phyloP scores from a whole-genome alignment of 345 rosid species.

The Trapa incisa region DNA sequence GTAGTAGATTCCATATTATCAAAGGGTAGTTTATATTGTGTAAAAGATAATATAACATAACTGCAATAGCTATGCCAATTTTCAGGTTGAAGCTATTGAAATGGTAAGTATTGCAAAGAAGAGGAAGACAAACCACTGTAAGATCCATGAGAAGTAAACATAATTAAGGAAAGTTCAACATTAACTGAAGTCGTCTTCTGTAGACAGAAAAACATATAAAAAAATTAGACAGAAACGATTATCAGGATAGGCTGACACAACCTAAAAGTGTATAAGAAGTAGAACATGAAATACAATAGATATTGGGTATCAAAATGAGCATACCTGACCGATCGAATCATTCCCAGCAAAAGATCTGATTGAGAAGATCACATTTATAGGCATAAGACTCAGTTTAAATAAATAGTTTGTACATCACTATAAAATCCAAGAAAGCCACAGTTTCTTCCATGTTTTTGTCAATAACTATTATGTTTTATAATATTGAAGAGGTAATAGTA shows the following conservation, averaged over 20 bases:
- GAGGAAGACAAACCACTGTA: conserved; percentile 37
- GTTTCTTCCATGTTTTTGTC: not conserved
- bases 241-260: not conserved
- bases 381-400: not conserved
- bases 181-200: conserved; percentile 53
- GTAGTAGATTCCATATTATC: not conserved
- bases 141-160: conserved; percentile 75
- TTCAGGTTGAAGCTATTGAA: not conserved
- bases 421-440: not conserved
- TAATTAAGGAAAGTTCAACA: conserved; percentile 63
- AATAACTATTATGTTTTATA: not conserved
- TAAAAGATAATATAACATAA: not conserved
- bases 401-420: not conserved
- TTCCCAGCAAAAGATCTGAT: conserved; percentile 60
- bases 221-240: not conserved
- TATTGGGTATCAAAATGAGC: not conserved
- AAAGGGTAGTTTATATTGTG: not conserved
- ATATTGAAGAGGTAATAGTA: not conserved
- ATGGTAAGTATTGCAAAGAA: not conserved
- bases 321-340: conserved; percentile 67
- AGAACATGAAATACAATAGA: not conserved
- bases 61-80: not conserved
- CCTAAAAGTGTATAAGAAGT: not conserved
- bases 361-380: not conserved
- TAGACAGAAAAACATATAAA: conserved; percentile 7